Conservation (phyloP, 1,139 yeast genomes). For the Geotrichum fermentans region DNA sequence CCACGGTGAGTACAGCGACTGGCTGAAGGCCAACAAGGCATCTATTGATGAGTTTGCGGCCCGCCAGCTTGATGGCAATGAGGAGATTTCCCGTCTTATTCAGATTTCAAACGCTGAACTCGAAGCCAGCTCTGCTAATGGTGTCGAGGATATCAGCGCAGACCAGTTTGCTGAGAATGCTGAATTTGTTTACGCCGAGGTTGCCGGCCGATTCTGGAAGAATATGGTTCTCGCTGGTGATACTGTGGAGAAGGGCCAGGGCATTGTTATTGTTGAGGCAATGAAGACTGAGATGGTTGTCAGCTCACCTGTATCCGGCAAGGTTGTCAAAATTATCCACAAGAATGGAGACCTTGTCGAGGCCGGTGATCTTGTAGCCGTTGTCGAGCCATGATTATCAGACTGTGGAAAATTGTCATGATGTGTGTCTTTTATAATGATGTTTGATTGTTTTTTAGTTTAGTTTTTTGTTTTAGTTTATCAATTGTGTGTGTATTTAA, state of each 20-base stretch:
- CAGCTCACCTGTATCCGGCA: constrained; percentile 66
- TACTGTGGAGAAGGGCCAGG: constrained; percentile 65
- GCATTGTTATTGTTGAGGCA: constrained; percentile 86
- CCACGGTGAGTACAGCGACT: constrained; percentile 67
- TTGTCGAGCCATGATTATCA: constrained; percentile 41
- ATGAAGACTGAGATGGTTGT: constrained; percentile 98
- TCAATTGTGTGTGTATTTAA: neutral
- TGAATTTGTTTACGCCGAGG: constrained; percentile 83
- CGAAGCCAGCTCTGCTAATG: constrained; percentile 41
- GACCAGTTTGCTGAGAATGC: constrained; percentile 62
- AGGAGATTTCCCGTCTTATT: constrained; percentile 76
- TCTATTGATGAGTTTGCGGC: constrained; percentile 67
- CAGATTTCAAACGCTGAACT: constrained; percentile 79
- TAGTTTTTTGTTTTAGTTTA: neutral
- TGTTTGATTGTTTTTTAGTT: neutral
- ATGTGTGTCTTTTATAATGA: neutral
- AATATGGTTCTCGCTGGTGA: constrained; percentile 80
- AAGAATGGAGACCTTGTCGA: constrained; percentile 89
- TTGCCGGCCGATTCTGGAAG: constrained; percentile 96
- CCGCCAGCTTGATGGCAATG: constrained; percentile 74
- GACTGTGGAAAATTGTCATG: neutral
- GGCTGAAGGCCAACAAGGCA: constrained; percentile 68
- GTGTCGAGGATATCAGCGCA: constrained; percentile 39
- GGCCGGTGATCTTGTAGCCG: constrained; percentile 89
- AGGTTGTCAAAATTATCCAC: constrained; percentile 69